Percentiles rank a stretch among this genome's conserved stretches.
These are phyloP conservation scores for Ramalina peruviana DNA, from an alignment of 495 filamentous ascomycete species.

Conservation along the genomic window DNA sequence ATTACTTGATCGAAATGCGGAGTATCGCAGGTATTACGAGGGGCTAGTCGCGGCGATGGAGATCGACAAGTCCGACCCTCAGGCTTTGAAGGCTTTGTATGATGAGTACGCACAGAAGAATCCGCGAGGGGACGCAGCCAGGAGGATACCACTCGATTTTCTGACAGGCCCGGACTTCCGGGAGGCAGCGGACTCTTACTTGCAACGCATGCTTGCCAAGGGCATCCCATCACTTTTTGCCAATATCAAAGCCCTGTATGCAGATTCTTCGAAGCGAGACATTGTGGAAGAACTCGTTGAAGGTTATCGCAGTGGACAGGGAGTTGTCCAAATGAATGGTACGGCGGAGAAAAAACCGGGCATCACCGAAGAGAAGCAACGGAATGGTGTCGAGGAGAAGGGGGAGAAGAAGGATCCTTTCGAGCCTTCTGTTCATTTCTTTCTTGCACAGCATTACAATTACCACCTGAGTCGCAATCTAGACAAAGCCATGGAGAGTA, in stretches of 20 bases:
- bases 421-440: conserved; percentile 67
- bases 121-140: conserved; percentile 71
- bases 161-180: conserved; percentile 73
- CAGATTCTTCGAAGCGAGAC: conserved; percentile 58
- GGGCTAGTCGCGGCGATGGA: conserved; percentile 55
- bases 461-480: conserved; percentile 78
- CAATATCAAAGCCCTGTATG: conserved; percentile 86
- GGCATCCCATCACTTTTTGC: conserved; percentile 95
- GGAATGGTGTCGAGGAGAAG: conserved; percentile 25
- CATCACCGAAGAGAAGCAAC: conserved; percentile 26
- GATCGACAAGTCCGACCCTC: conserved; percentile 45
- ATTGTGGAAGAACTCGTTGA: conserved; percentile 63
- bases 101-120: conserved; percentile 68
- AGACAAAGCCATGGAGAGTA: conserved; percentile 62
- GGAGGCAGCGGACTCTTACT: conserved; percentile 62
- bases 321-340: conserved; percentile 30
- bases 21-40: conserved; percentile 76
- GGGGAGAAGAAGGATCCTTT: conserved; percentile 43
- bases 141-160: conserved; percentile 81
- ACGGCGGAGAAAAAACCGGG: conserved; percentile 30
- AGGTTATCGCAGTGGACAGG: conserved; percentile 48
- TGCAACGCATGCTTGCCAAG: conserved; percentile 78
- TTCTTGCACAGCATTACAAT: conserved; percentile 93
- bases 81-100: conserved; percentile 56
- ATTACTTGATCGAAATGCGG: conserved; percentile 74